These are phyloP conservation scores for Sporothrix mexicana DNA, from an alignment of 2,329 filamentous ascomycete genomes.

Conservation along the genomic window DNA sequence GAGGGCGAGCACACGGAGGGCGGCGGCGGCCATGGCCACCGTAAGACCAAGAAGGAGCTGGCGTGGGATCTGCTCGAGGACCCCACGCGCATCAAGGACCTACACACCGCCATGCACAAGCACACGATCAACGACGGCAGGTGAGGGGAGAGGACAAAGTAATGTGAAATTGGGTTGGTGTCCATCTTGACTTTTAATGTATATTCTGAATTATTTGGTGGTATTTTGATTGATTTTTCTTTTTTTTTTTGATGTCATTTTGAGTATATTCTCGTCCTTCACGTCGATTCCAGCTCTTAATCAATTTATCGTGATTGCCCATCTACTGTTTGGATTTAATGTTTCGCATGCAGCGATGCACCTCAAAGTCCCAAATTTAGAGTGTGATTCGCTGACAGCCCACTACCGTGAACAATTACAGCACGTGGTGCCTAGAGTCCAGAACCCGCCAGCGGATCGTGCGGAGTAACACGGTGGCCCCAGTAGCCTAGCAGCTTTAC, in stretches of 20 bases:
- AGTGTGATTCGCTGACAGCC: too few relatives aligned
- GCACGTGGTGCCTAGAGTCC: not conserved
- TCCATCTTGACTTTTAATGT: not conserved
- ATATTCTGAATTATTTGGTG: not conserved
- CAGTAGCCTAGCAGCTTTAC: not conserved
- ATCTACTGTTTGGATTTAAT: not conserved
- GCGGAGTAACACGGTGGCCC: conserved; percentile 20
- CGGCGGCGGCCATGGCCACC: not conserved
- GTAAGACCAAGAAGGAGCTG: conserved; percentile 58
- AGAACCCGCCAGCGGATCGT: not conserved
- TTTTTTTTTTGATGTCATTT: not conserved
- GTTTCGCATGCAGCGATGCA: not conserved
- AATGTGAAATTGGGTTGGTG: not conserved
- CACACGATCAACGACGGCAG: conserved; percentile 1
- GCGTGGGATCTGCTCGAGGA: conserved; percentile 59
- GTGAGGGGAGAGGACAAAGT: not conserved
- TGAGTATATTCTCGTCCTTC: not conserved
- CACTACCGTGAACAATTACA: not conserved
- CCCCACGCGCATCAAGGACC: conserved; percentile 52
- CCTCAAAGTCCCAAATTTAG: too few relatives aligned
- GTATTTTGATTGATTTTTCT: not conserved
- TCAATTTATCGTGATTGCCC: not conserved
- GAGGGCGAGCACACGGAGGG: conserved; percentile 46
- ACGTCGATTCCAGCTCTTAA: not conserved
- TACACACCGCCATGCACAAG: conserved; percentile 31